Percentiles rank a stretch among this genome's conserved stretches.
Evolutionary conservation across 257 asterid genomes (phyloP).

Genomic region (Solanum acaule): DNA sequence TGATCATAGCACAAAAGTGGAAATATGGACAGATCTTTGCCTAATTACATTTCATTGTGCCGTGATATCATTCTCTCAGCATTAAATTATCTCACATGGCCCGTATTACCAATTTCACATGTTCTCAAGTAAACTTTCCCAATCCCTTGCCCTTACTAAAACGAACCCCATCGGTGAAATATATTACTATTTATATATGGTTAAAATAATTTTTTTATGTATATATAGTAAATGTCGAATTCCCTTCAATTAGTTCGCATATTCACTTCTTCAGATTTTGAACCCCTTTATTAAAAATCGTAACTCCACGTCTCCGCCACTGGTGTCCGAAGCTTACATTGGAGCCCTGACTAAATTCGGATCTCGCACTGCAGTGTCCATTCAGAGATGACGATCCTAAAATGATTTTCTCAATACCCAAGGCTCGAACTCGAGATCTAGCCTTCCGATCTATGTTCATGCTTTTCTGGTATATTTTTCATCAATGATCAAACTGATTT

Average conservation of each 20-base stretch:
- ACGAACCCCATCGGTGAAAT: neutral
- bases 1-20: neutral
- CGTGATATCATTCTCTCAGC: neutral
- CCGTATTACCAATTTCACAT: too few relatives aligned
- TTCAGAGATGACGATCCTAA: rapidly evolving
- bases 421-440: too few relatives aligned
- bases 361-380: neutral
- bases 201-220: too few relatives aligned
- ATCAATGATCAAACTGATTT: neutral
- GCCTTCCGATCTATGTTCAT: too few relatives aligned
- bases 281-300: neutral
- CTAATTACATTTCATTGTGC: neutral
- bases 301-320: rapidly evolving
- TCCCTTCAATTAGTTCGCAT: rapidly evolving
- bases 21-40: neutral
- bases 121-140: too few relatives aligned
- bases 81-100: neutral
- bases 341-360: rapidly evolving
- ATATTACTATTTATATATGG: too few relatives aligned
- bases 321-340: too few relatives aligned
- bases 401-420: too few relatives aligned
- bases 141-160: too few relatives aligned
- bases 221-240: too few relatives aligned
- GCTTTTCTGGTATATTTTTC: too few relatives aligned
- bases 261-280: too few relatives aligned